Percentiles rank a stretch among this genome's conserved stretches.
Evolutionary conservation across 768 basidiomycete species (phyloP).

Genomic region (Boletales sp.): DNA sequence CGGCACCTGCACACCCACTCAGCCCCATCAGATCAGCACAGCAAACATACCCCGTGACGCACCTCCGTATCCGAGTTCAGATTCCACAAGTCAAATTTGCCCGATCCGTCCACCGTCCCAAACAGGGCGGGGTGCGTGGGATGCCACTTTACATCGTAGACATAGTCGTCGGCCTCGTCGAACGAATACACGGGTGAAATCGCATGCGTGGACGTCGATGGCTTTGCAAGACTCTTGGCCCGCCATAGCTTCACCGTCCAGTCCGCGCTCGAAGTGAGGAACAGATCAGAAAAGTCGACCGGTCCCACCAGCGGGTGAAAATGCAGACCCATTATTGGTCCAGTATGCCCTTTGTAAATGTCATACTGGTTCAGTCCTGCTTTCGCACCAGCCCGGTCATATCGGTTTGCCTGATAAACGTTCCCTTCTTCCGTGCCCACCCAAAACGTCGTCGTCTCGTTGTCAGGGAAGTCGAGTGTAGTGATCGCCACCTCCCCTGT

Average conservation of each 20-base stretch:
- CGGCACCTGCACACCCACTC: constrained; percentile 62
- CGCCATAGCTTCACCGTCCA: constrained; percentile 99
- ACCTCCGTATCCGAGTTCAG: constrained; percentile 96
- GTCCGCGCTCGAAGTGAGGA: constrained; percentile 89
- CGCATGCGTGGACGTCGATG: constrained; percentile 50
- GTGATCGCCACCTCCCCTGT: constrained; percentile 97
- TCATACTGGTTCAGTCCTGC: constrained; percentile 93
- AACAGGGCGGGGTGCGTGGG: constrained; percentile 93
- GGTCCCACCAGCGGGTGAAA: constrained; percentile 92
- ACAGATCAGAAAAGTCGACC: constrained; percentile 94
- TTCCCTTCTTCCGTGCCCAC: constrained; percentile 98
- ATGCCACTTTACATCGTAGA: constrained; percentile 99
- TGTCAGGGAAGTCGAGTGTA: constrained; percentile 88
- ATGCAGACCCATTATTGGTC: constrained; percentile 90
- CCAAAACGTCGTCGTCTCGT: constrained; percentile 96
- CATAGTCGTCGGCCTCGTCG: constrained; percentile 97
- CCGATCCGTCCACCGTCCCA: constrained; percentile 90
- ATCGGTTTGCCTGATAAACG: constrained; percentile 93
- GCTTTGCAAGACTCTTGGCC: constrained; percentile 71
- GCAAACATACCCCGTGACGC: constrained; percentile 25
- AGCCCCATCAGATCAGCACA: constrained; percentile 1
- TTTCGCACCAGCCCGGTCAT: constrained; percentile 95
- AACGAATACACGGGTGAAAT: constrained; percentile 88
- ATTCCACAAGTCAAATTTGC: constrained; percentile 97
- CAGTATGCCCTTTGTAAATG: constrained; percentile 88